phyloP scores from a whole-genome alignment of 305 asterid species.

The Rubia peregrina region DNA sequence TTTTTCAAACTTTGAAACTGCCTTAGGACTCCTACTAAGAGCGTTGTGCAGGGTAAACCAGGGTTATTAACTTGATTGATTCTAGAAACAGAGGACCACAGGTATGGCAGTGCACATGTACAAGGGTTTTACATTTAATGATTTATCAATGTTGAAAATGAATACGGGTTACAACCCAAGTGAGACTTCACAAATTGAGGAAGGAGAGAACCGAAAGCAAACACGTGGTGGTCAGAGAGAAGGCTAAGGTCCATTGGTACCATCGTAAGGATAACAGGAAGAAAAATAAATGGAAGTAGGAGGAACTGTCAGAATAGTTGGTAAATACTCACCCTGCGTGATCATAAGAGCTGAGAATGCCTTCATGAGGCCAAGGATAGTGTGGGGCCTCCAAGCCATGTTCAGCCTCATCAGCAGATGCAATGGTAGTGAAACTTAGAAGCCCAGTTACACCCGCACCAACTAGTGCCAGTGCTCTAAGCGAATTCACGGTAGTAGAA shows the following conservation, averaged over 20 bases:
- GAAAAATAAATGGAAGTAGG: neutral
- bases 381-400: conserved; percentile 64
- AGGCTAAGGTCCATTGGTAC: neutral
- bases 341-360: conserved; percentile 81
- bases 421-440: conserved; percentile 53
- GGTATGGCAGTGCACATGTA: neutral
- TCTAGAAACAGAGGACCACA: too few species aligned
- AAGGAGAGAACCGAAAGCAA: neutral
- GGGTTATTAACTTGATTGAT: neutral
- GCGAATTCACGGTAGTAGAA: conserved; percentile 45
- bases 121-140: neutral
- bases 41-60: neutral
- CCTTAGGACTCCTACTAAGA: neutral
- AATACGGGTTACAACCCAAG: neutral
- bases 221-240: neutral
- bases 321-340: conserved; percentile 66
- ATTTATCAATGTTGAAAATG: neutral
- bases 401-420: conserved; percentile 82
- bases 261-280: neutral
- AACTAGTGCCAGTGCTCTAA: conserved; percentile 55
- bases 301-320: neutral
- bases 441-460: conserved; percentile 88
- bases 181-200: neutral
- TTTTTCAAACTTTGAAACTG: neutral
- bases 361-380: conserved; percentile 87